These are phyloP conservation scores for Eugenia klotzschiana DNA, from an alignment of 441 rosid genomes.

Conservation along the genomic window DNA sequence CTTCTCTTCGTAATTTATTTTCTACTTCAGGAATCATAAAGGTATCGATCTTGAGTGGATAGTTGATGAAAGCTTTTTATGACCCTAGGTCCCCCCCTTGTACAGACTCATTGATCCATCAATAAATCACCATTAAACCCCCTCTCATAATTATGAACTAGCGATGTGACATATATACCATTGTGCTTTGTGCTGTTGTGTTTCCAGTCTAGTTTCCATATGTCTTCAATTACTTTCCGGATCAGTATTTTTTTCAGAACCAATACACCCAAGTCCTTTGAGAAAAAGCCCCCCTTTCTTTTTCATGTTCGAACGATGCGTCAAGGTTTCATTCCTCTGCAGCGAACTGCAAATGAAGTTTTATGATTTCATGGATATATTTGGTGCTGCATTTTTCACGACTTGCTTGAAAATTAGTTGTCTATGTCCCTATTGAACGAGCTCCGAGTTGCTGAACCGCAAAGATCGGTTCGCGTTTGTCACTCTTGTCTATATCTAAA, in stretches of 20 bases:
- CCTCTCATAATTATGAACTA: neutral
- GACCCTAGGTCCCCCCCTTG: slow-evolving; percentile 1
- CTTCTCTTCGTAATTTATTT: neutral
- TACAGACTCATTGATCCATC: slow-evolving; percentile 12
- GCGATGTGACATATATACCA: neutral
- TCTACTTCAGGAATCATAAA: neutral
- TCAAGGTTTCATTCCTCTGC: neutral
- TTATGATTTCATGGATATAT: neutral
- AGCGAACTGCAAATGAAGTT: neutral
- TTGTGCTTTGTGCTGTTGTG: neutral
- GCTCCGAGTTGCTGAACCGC: neutral
- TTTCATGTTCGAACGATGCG: neutral
- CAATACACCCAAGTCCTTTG: neutral
- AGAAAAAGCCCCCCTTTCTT: neutral
- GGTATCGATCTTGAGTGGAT: neutral
- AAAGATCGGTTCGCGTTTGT: neutral
- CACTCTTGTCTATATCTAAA: neutral
- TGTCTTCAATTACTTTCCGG: neutral
- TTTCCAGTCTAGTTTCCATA: neutral
- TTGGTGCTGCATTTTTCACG: neutral
- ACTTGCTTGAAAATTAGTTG: neutral
- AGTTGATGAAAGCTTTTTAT: neutral
- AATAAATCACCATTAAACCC: neutral
- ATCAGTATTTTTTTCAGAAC: neutral
- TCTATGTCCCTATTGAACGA: neutral